phyloP scores from a whole-genome alignment of 2,329 filamentous ascomycete species.

The Scytalidium sp. region DNA sequence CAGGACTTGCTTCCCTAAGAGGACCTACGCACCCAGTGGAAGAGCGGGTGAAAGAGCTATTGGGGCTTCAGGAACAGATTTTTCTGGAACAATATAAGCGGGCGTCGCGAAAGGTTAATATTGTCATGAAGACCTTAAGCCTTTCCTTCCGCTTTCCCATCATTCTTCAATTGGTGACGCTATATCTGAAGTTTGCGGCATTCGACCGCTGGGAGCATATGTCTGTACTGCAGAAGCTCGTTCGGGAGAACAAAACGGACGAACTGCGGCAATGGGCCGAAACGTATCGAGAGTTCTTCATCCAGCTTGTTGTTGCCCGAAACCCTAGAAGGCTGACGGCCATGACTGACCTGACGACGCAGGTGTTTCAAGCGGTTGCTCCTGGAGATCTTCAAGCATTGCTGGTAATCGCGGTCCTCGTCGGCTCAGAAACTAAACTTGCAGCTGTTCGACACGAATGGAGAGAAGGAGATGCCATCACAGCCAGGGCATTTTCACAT shows the following conservation, averaged over 20 bases:
- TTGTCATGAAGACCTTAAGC: slow-evolving; percentile 12
- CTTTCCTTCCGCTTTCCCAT: slow-evolving; percentile 11
- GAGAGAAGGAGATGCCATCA: slow-evolving; percentile 18
- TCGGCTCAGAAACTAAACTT: slow-evolving; percentile 12
- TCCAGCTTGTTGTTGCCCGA: slow-evolving; percentile 14
- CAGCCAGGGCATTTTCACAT: slow-evolving; percentile 14
- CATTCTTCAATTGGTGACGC: slow-evolving; percentile 14
- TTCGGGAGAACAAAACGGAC: slow-evolving; percentile 15
- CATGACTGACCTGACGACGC: slow-evolving; percentile 14
- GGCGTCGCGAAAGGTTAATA: slow-evolving; percentile 12
- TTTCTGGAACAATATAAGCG: slow-evolving; percentile 12
- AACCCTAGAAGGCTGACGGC: slow-evolving; percentile 14
- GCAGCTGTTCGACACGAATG: slow-evolving; percentile 15
- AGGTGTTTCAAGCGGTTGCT: slow-evolving; percentile 13
- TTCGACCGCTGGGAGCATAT: slow-evolving; percentile 18
- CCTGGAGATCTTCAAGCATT: slow-evolving; percentile 13
- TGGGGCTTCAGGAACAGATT: slow-evolving; percentile 15
- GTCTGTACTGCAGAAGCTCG: slow-evolving; percentile 21
- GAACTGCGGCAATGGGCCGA: slow-evolving; percentile 20
- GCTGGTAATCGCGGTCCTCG: slow-evolving; percentile 7
- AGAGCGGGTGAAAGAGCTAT: slow-evolving; percentile 17
- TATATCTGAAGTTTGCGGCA: slow-evolving; percentile 18
- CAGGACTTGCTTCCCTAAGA: slow-evolving; percentile 15
- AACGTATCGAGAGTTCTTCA: slow-evolving; percentile 7
- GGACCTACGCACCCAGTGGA: slow-evolving; percentile 17